Evolutionary conservation across 495 filamentous ascomycete genomes (phyloP).

Genomic region (Apiosordaria backusii): DNA sequence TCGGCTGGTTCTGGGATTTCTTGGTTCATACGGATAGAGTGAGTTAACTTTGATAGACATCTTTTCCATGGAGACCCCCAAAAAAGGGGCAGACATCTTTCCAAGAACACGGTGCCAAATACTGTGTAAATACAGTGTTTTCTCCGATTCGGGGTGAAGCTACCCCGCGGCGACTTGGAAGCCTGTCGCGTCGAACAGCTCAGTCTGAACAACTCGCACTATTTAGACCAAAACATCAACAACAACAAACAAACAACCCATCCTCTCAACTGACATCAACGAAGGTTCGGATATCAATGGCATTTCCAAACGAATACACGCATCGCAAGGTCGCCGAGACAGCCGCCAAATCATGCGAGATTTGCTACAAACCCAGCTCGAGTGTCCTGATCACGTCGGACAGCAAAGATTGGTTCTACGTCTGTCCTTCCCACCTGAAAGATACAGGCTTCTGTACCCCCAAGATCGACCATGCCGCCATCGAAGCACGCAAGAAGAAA

Average conservation of each 20-base stretch:
- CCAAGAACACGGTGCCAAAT: not conserved
- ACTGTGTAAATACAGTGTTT: not conserved
- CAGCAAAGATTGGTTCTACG: slow-evolving; percentile 96
- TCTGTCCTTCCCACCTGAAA: slow-evolving; percentile 79
- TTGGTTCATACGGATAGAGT: not conserved
- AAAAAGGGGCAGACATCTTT: not conserved
- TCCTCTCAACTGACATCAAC: not conserved
- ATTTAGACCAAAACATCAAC: not conserved
- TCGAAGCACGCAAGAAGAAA: slow-evolving; percentile 64
- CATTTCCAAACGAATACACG: slow-evolving; percentile 78
- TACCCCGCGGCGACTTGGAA: not conserved
- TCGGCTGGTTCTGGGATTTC: not conserved
- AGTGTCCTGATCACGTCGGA: slow-evolving; percentile 87
- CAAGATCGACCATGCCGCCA: slow-evolving; percentile 71
- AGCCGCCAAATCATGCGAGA: slow-evolving; percentile 73
- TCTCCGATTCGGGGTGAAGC: not conserved
- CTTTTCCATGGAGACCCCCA: not conserved
- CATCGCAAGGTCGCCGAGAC: slow-evolving; percentile 86
- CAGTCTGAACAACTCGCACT: no score
- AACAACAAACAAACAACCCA: not conserved
- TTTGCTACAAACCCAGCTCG: slow-evolving; percentile 86
- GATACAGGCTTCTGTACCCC: slow-evolving; percentile 79
- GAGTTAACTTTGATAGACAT: not conserved
- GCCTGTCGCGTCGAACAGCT: not conserved
- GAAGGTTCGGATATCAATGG: slow-evolving; percentile 27